phyloP scores from a whole-genome alignment of 1,139 yeast species.

The Martiniozyma asiatica region DNA sequence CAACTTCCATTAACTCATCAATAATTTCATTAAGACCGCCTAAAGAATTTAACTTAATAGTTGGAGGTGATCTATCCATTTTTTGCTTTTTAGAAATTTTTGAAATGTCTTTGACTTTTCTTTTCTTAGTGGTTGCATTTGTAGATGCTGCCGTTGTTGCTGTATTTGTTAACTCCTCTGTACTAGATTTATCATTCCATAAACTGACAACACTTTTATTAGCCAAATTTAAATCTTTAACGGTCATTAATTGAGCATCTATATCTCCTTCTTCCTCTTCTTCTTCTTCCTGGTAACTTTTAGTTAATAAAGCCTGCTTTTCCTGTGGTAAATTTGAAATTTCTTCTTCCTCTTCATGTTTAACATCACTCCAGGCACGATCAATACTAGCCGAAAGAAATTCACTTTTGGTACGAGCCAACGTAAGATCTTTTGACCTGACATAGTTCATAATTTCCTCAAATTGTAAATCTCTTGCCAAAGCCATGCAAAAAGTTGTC shows the following conservation, averaged over 20 bases:
- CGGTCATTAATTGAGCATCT: slow-evolving; percentile 39
- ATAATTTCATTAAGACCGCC: slow-evolving; percentile 87
- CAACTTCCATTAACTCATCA: slow-evolving; percentile 74
- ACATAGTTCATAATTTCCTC: slow-evolving; percentile 43
- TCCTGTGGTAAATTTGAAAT: slow-evolving; percentile 12
- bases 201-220: slow-evolving; percentile 65
- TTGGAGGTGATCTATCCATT: slow-evolving; percentile 61
- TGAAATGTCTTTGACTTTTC: slow-evolving; percentile 24
- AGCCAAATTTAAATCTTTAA: slow-evolving; percentile 47
- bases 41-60: slow-evolving; percentile 49
- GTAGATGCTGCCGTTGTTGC: no score
- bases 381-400: slow-evolving; percentile 32
- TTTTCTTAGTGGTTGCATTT: slow-evolving; percentile 19
- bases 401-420: slow-evolving; percentile 54
- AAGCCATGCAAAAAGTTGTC: slow-evolving; percentile 25
- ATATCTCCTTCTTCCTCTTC: slow-evolving; percentile 27
- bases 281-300: slow-evolving; percentile 26
- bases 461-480: slow-evolving; percentile 46
- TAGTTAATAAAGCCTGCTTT: slow-evolving; percentile 19
- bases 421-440: slow-evolving; percentile 47
- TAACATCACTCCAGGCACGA: slow-evolving; percentile 25
- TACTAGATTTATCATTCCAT: slow-evolving; percentile 35
- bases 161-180: slow-evolving; percentile 5
- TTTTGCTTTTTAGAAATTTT: slow-evolving; percentile 26
- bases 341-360: slow-evolving; percentile 22